These are phyloP conservation scores for Dimocarpus longan DNA, from an alignment of 345 rosid genomes.

Conservation along the genomic window DNA sequence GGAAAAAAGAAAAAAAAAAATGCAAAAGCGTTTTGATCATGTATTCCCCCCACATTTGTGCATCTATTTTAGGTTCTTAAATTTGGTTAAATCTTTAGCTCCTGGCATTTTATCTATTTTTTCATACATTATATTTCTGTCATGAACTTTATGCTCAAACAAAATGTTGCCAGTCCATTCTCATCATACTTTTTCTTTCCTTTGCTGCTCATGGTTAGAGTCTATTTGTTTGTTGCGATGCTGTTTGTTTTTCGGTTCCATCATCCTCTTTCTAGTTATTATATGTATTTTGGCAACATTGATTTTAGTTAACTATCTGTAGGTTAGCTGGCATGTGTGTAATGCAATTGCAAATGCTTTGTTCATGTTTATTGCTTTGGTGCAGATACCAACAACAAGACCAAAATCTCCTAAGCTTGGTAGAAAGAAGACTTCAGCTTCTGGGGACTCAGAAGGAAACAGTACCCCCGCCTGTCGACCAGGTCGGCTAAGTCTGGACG, in stretches of 20 bases:
- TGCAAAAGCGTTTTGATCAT: too few relatives aligned
- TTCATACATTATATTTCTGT: neutral
- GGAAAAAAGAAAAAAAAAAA: too few relatives aligned
- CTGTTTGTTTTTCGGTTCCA: neutral
- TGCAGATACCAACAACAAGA: constrained; percentile 92
- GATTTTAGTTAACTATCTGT: constrained; percentile 6
- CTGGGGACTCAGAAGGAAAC: constrained; percentile 55
- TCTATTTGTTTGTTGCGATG: neutral
- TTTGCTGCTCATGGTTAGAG: neutral
- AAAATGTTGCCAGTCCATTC: neutral
- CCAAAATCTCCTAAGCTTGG: constrained; percentile 99
- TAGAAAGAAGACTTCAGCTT: constrained; percentile 58
- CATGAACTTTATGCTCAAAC: neutral
- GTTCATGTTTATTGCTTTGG: constrained; percentile 16
- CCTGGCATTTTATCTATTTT: neutral
- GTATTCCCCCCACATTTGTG: neutral
- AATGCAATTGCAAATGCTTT: neutral
- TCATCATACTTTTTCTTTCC: neutral
- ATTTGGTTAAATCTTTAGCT: neutral
- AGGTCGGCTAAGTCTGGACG: constrained; percentile 76
- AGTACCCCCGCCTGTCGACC: constrained; percentile 31
- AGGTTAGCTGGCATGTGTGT: neutral
- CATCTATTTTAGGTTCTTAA: neutral
- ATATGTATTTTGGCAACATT: neutral
- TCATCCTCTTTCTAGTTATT: neutral